Conservation (phyloP, 495 filamentous ascomycete genomes). For the Elaphomyces granulatus region DNA sequence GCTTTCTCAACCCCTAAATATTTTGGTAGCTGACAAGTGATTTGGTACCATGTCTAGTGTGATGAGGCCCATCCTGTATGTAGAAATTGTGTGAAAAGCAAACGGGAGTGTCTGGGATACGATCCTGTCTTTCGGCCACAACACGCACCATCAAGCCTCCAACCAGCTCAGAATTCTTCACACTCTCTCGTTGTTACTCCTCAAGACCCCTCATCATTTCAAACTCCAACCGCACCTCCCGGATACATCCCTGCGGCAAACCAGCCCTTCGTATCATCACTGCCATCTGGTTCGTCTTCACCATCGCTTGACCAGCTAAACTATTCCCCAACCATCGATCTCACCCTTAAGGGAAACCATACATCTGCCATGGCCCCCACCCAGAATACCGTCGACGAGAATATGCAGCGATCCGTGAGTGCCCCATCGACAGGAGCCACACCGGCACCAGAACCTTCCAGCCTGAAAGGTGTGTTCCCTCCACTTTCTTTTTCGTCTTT, state of each 20-base stretch:
- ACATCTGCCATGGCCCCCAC: constrained; percentile 19
- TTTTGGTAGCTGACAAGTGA: constrained; percentile 4
- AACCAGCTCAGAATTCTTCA: constrained; percentile 50
- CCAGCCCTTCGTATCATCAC: constrained; percentile 42
- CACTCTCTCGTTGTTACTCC: constrained; percentile 34
- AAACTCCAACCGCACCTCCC: constrained; percentile 38
- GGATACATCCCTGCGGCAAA: constrained; percentile 45
- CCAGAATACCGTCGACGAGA: constrained; percentile 21
- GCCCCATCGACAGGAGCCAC: constrained; percentile 13
- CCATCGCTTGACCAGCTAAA: constrained; percentile 39
- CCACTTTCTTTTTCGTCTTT: background rate
- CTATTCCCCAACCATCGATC: constrained; percentile 57
- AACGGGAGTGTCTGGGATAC: constrained; percentile 93
- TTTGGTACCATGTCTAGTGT: constrained; percentile 47
- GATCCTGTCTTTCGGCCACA: constrained; percentile 95
- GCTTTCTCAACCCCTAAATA: constrained; percentile 4
- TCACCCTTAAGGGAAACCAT: constrained; percentile 41
- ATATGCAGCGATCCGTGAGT: constrained; percentile 18
- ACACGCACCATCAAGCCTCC: constrained; percentile 61
- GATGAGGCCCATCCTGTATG: constrained; percentile 92
- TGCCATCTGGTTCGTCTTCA: constrained; percentile 32
- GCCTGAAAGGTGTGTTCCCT: constrained; percentile 24
- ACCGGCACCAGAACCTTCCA: constrained; percentile 18
- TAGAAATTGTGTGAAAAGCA: constrained; percentile 96
- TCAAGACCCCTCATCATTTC: constrained; percentile 27